These are phyloP conservation scores for Rusavskia elegans DNA, from an alignment of 495 filamentous ascomycete genomes.

Conservation along the genomic window DNA sequence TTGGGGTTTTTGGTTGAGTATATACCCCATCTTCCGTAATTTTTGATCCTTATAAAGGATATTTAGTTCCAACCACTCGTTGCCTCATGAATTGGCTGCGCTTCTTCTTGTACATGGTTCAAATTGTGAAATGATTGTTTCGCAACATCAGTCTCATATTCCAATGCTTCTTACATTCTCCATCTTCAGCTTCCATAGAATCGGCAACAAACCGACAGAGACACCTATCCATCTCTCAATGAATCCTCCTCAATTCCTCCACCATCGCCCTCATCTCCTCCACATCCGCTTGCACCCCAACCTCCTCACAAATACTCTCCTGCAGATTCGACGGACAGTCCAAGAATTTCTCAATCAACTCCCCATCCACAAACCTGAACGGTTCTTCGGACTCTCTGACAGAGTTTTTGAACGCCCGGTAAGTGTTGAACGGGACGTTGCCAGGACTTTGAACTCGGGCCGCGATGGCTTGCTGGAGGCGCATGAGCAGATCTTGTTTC, in stretches of 20 bases:
- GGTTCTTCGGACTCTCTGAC: conserved; percentile 61
- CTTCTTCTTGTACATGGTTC: too few relatives aligned
- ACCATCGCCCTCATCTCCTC: conserved; percentile 46
- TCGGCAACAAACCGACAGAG: too few relatives aligned
- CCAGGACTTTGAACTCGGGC: conserved; percentile 51
- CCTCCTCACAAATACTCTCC: conserved; percentile 41
- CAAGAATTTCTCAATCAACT: conserved; percentile 75
- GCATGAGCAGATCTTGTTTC: conserved; percentile 66
- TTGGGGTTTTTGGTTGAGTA: background rate
- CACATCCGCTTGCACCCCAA: conserved; percentile 30
- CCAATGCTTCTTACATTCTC: background rate
- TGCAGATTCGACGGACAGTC: conserved; percentile 48
- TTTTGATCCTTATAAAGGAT: too few relatives aligned
- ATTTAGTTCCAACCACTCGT: too few relatives aligned
- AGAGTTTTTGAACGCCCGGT: conserved; percentile 59
- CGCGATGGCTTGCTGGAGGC: conserved; percentile 58
- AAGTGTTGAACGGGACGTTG: conserved; percentile 55
- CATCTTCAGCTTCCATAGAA: background rate
- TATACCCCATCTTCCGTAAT: too few relatives aligned
- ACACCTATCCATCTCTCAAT: conserved; percentile 17
- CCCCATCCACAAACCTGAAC: conserved; percentile 80
- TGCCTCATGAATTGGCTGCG: too few relatives aligned
- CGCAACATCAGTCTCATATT: background rate
- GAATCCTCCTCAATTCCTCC: conserved; percentile 48
- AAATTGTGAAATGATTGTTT: too few relatives aligned